These are phyloP conservation scores for Bocquillonia castaneifolia DNA, from an alignment of 441 rosid genomes.

Conservation along the genomic window DNA sequence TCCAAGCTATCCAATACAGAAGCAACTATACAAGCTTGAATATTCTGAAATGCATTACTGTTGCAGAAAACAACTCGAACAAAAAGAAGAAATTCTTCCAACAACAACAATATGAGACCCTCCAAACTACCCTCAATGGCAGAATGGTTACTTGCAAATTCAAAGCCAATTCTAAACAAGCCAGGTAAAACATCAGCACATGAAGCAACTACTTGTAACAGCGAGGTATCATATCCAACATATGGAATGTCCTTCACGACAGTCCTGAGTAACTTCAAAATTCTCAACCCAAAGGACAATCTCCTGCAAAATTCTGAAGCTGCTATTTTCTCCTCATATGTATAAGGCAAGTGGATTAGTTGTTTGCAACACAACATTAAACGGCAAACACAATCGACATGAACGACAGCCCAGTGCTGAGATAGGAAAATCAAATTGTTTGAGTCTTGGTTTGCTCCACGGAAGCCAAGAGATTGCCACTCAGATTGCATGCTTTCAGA, in stretches of 20 bases:
- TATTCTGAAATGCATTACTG: constrained; percentile 57
- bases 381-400: constrained; percentile 58
- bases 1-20: constrained; percentile 69
- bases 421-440: constrained; percentile 57
- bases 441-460: constrained; percentile 45
- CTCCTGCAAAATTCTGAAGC: constrained; percentile 55
- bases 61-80: constrained; percentile 70
- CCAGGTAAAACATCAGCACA: constrained; percentile 59
- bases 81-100: constrained; percentile 90
- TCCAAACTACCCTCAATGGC: constrained; percentile 74
- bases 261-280: constrained; percentile 75
- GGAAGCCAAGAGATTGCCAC: constrained; percentile 41
- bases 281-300: constrained; percentile 68
- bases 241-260: constrained; percentile 58
- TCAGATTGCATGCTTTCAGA: constrained; percentile 72
- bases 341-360: constrained; percentile 55
- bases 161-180: constrained; percentile 59
- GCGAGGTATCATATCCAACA: constrained; percentile 58
- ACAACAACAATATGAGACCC: constrained; percentile 56
- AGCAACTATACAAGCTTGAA: constrained; percentile 76
- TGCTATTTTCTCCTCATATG: constrained; percentile 56
- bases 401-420: constrained; percentile 90
- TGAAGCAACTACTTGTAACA: constrained; percentile 73
- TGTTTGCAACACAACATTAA: constrained; percentile 61
- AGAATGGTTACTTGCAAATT: constrained; percentile 54